phyloP scores from a whole-genome alignment of 2,329 filamentous ascomycete genomes.

The Penicillium italicum region DNA sequence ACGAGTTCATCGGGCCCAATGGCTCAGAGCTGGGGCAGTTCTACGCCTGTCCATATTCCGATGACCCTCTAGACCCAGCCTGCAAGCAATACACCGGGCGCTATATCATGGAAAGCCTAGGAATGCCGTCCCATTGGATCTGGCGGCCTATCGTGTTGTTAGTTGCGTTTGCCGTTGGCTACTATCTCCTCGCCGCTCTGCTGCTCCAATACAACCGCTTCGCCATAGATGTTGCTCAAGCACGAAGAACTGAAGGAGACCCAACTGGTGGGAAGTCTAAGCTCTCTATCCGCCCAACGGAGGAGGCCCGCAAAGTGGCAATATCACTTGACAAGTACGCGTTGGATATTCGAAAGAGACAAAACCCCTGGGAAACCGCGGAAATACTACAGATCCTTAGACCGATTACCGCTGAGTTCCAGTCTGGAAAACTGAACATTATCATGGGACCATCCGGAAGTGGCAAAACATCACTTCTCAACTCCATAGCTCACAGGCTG shows the following conservation, averaged over 20 bases:
- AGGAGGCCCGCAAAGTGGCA: conserved; percentile 58
- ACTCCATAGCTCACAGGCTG: conserved; percentile 66
- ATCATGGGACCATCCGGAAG: conserved; percentile 78
- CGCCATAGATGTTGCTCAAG: conserved; percentile 66
- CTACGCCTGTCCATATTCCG: conserved; percentile 66
- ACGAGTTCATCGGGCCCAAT: conserved; percentile 59
- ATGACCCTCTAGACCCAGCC: conserved; percentile 59
- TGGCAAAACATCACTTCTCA: conserved; percentile 72
- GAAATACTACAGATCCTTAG: conserved; percentile 55
- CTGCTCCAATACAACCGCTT: conserved; percentile 62
- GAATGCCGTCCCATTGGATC: conserved; percentile 66
- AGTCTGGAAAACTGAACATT: conserved; percentile 66
- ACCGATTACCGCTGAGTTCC: conserved; percentile 64
- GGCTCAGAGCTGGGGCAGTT: conserved; percentile 54
- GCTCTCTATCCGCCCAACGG: conserved; percentile 54
- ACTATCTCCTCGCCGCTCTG: conserved; percentile 58
- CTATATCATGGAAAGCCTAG: conserved; percentile 66
- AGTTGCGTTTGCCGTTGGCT: conserved; percentile 60
- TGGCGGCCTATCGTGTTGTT: conserved; percentile 62
- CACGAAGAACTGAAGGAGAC: conserved; percentile 57
- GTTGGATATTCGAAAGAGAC: conserved; percentile 61
- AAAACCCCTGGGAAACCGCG: conserved; percentile 46
- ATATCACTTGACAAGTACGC: conserved; percentile 63
- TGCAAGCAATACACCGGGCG: conserved; percentile 67
- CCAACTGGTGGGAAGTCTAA: conserved; percentile 68